Evolutionary conservation across 257 asterid genomes (phyloP), one percentile per base, ranked within the genome.

Genomic region (Solanum bukasovii): DNA sequence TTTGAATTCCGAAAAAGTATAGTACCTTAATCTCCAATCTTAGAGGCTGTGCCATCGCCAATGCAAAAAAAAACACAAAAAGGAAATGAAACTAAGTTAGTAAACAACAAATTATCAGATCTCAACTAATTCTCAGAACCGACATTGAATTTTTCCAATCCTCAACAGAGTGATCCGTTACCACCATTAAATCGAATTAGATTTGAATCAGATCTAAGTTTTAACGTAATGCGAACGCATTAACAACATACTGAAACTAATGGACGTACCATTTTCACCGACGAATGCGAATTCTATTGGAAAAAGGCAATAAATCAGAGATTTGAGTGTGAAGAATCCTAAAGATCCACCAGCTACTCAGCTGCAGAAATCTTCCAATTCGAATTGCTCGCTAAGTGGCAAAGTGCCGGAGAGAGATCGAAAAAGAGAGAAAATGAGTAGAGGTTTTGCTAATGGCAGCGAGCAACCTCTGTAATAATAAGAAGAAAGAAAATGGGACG

Each of bases 391-490:
- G 29, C 63, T 25, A 78, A 27, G 67, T 27, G 65, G 27, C 87
- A 84, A 21, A 88, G 87, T 87, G 91, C 42, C 78, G n/a, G 49
- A 35, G 38, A 5, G 81, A 34, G 82, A 73, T 73, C 82, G 49
- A 38, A 75, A 23, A 16, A 10, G 25, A 33, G 87, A 73, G 72
- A 59, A 31, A 67, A 29, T 38, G 52, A 37, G 84, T 29, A 86
- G 88, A 90, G 90, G 87, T 90, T 83, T 88, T 84, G 89, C 92
- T 74, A 85, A 6, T 49, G 63, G 67, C 49, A 78, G 73, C 40
- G 87, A 84, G 79, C 91, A 65, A 89, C 90, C 90, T 49, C 90
- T 49, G 72, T 67, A 23, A 21, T 13, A 79, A 23, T 6, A 38
- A 23, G 6, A n/a, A n/a, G 71, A 25, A 23, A 14, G 85, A 84